Conservation (phyloP, 768 basidiomycete species). For the Boletus rex-veris region DNA sequence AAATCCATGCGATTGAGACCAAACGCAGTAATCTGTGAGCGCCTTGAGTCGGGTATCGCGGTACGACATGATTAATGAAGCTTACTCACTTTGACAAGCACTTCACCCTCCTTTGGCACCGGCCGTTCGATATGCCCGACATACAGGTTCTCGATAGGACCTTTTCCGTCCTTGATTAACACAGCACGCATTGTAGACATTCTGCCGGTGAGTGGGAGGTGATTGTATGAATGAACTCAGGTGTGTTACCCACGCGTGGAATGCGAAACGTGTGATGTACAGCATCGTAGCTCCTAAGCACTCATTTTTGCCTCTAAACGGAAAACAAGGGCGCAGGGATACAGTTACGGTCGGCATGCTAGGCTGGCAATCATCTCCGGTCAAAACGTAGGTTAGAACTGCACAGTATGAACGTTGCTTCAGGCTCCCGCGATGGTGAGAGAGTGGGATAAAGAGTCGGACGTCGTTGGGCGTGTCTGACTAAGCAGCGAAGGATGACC, state of each 20-base stretch:
- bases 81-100: conserved; percentile 65
- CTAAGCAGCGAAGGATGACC: conserved; percentile 14
- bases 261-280: not conserved
- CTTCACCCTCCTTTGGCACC: conserved; percentile 29
- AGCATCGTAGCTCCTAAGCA: not conserved
- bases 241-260: not conserved
- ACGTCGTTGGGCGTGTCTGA: conserved; percentile 5
- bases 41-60: not conserved
- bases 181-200: conserved; percentile 66
- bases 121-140: conserved; percentile 71
- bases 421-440: not conserved
- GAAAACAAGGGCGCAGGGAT: not conserved
- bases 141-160: conserved; percentile 74
- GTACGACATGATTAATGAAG: not conserved
- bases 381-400: not conserved
- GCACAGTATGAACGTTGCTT: too few species aligned
- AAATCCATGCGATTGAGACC: conserved; percentile 91
- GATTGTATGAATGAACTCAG: not conserved
- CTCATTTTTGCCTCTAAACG: not conserved
- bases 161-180: conserved; percentile 71
- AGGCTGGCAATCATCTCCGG: conserved; percentile 4
- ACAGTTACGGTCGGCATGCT: not conserved
- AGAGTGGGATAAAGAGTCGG: too few species aligned
- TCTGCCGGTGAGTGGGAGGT: not conserved
- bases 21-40: conserved; percentile 66